phyloP scores from a whole-genome alignment of 192 early-diverging fungal species.

The Podila epigama region DNA sequence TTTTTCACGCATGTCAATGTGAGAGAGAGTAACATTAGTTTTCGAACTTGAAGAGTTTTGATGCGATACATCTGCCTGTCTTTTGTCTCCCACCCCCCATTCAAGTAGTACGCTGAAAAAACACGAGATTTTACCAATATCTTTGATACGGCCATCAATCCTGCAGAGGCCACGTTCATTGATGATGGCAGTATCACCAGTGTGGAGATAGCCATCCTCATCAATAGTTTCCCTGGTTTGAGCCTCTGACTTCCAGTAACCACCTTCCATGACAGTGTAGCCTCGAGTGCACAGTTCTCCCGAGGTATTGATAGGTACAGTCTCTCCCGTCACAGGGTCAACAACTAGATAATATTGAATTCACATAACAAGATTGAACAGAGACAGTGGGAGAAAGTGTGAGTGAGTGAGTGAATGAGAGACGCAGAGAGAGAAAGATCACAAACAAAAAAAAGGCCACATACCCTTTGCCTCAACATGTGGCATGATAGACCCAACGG shows the following conservation, averaged over 20 bases:
- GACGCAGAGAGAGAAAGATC: background rate
- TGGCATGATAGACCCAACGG: slow-evolving; percentile 53
- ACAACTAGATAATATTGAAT: slow-evolving; percentile 34
- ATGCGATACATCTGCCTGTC: too few species aligned
- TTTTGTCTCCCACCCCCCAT: background rate
- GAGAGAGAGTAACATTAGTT: too few species aligned
- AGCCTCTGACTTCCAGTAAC: slow-evolving; percentile 52
- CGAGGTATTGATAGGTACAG: slow-evolving; percentile 24
- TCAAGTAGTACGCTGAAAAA: background rate
- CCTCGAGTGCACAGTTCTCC: slow-evolving; percentile 56
- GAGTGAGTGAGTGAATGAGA: background rate
- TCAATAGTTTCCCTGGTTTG: slow-evolving; percentile 52
- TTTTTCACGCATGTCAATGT: too few species aligned
- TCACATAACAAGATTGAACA: too few species aligned
- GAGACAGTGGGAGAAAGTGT: too few species aligned
- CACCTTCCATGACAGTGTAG: slow-evolving; percentile 55
- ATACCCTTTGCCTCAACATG: slow-evolving; percentile 56
- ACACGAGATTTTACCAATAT: slow-evolving; percentile 18
- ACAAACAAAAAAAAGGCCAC: background rate
- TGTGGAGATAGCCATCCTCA: slow-evolving; percentile 55
- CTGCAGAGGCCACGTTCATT: slow-evolving; percentile 54
- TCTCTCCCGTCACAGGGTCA: slow-evolving; percentile 49
- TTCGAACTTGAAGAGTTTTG: too few species aligned
- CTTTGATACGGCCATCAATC: slow-evolving; percentile 61
- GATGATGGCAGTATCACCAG: slow-evolving; percentile 54